Base-by-base conservation (phyloP, 352 stramenopile species). In the Globisporangium orthogonon region DNA sequence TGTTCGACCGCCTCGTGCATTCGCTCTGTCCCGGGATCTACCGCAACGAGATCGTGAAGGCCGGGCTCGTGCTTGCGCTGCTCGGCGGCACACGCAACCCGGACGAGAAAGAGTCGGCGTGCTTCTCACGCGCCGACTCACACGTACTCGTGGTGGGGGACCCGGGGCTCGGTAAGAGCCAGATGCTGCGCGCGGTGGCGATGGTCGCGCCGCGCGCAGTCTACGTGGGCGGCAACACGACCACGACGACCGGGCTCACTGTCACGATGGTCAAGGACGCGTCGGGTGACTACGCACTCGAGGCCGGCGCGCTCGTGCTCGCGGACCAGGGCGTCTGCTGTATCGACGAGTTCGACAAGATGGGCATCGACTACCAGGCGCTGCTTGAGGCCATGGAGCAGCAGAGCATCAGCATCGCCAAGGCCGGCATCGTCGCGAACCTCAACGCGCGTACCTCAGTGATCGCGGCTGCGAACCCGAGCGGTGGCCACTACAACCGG, bases 261-360 rank as follows among this genome's bases (percentile, higher is more conserved):
- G 97, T 99, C 13, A 98, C 94, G 0, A 83, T 99, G 70, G 89
- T 88, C 14, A 98, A 98, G 67, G 96, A 99, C 67, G 75, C 86
- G 18, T 86, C 87, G 1, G 92, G 89, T 9, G 91, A 98, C 50
- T 91, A 95, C 30, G 89, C 87, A 10, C 86, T 98, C 18, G 89
- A 98, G 74, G 91, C 92, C 17, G 94, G 93, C 39, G 94, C 92
- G 31, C 71, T 98, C 15, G 91, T 94, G 30, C 71, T 98, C n/a
- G 90, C 91, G 5, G 95, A 98, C 66, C 83, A 97, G 60, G 97
- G 96, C 9, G 83, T 98, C 6, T 98, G 95, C 67, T 98, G 94
- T 73, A 98, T 99, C 59, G 97, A 99, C 65, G 97, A 99, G 70
- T 98, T 99, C 58, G 97, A 99, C 70, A 99, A 99, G 69, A 98